These are phyloP conservation scores for Plantago ovata DNA, from an alignment of 257 asterid genomes.

Conservation along the genomic window DNA sequence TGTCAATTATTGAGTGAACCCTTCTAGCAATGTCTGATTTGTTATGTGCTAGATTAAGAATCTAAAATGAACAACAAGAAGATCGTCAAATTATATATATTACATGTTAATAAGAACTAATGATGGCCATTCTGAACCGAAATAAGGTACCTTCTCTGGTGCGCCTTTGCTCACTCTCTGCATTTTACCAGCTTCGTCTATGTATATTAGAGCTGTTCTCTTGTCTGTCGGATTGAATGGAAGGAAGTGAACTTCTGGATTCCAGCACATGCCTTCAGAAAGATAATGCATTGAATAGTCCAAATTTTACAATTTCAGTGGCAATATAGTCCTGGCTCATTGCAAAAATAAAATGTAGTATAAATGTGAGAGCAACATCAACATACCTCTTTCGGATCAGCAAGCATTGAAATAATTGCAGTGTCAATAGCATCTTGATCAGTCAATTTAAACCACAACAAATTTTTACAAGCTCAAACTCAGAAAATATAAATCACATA, in stretches of 20 bases:
- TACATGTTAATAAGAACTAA: background rate
- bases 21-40: conserved; percentile 24
- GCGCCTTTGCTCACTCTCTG: conserved; percentile 37
- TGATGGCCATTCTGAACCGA: background rate
- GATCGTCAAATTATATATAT: background rate
- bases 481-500: too few relatives aligned
- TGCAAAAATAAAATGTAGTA: background rate
- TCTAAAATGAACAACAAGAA: conserved; percentile 14
- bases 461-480: too few relatives aligned
- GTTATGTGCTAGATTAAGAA: conserved; percentile 27
- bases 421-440: conserved; percentile 39
- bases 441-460: too few relatives aligned
- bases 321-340: background rate
- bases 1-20: conserved; percentile 28
- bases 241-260: conserved; percentile 33
- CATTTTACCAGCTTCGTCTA: conserved; percentile 30
- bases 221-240: conserved; percentile 39
- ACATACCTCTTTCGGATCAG: conserved; percentile 34
- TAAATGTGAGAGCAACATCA: too few relatives aligned
- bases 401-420: conserved; percentile 32
- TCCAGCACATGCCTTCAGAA: conserved; percentile 31
- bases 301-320: background rate
- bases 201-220: conserved; percentile 33
- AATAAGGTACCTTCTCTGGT: conserved; percentile 28
- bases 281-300: background rate